Conservation (phyloP, 495 filamentous ascomycete genomes). For the Penicillium lividum region DNA sequence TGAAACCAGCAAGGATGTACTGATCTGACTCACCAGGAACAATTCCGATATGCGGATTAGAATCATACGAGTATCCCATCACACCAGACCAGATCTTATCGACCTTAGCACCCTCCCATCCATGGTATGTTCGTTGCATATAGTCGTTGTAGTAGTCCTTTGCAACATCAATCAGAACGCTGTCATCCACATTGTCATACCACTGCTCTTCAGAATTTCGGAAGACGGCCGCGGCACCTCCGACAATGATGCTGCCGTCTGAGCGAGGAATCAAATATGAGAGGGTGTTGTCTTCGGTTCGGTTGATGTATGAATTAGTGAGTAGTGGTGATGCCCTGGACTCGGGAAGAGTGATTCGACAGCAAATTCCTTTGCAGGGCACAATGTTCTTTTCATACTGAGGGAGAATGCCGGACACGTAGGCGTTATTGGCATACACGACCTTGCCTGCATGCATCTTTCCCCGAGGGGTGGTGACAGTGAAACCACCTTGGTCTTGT, state of each 20-base stretch:
- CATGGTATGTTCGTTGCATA: constrained; percentile 46
- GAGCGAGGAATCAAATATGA: constrained; percentile 67
- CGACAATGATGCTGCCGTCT: constrained; percentile 73
- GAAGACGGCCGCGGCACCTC: constrained; percentile 50
- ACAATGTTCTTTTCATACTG: constrained; percentile 62
- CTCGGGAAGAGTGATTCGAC: constrained; percentile 63
- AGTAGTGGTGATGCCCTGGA: constrained; percentile 44
- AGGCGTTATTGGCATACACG: constrained; percentile 73
- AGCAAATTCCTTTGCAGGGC: constrained; percentile 56
- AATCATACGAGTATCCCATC: constrained; percentile 47
- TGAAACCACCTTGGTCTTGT: constrained; percentile 36
- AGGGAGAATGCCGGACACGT: constrained; percentile 59
- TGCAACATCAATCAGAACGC: constrained; percentile 58
- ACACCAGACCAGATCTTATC: constrained; percentile 53
- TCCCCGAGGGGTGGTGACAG: constrained; percentile 55
- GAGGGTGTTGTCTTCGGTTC: constrained; percentile 27
- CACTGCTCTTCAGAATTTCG: constrained; percentile 58
- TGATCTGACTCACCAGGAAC: constrained; percentile 44
- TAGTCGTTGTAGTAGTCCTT: constrained; percentile 56
- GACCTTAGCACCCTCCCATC: constrained; percentile 47
- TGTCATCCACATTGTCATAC: constrained; percentile 54
- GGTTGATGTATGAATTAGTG: constrained; percentile 36
- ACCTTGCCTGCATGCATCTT: constrained; percentile 54
- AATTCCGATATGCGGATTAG: constrained; percentile 48
- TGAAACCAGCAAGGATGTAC: constrained; percentile 54